Percentiles rank a stretch among this genome's conserved stretches.
Conservation (phyloP, 306 rosid genomes). For the Canavalia ensiformis region DNA sequence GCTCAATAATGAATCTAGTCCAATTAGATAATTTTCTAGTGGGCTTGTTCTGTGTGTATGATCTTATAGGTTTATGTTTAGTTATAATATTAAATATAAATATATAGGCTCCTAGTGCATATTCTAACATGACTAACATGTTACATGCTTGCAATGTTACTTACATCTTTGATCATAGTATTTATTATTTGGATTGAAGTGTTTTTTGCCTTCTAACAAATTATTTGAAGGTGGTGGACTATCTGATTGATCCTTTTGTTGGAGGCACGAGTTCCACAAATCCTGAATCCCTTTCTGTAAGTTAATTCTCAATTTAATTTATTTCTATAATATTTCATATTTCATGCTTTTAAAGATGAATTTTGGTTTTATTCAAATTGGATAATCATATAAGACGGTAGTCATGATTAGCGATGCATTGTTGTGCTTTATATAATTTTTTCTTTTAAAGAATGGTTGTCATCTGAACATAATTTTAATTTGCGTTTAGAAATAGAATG, state of each 20-base stretch:
- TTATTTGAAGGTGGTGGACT: conserved; percentile 83
- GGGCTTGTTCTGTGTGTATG: no score
- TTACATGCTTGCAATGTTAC: conserved; percentile 34
- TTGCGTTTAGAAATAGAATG: not conserved
- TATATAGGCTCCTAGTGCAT: no score
- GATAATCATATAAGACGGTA: conserved; percentile 26
- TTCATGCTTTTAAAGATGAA: conserved; percentile 14
- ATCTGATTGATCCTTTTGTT: conserved; percentile 91
- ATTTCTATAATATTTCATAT: conserved; percentile 11
- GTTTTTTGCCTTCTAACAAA: conserved; percentile 11
- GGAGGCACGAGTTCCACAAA: conserved; percentile 90
- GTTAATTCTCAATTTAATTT: conserved; percentile 57
- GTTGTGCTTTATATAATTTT: not conserved
- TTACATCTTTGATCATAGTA: conserved; percentile 24
- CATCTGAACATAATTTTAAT: not conserved
- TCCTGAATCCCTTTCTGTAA: conserved; percentile 95
- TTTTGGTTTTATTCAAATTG: conserved; percentile 30
- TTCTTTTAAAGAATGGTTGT: not conserved
- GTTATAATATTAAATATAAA: no score
- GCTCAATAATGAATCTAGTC: no score
- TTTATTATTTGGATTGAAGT: conserved; percentile 30
- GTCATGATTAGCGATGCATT: not conserved
- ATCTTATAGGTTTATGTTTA: no score
- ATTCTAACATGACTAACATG: not conserved
- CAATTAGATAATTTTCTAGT: no score